Percentiles rank a stretch among this genome's conserved stretches.
Conservation (phyloP, 139 green algal genomes). For the Mychonastes homosphaera region DNA sequence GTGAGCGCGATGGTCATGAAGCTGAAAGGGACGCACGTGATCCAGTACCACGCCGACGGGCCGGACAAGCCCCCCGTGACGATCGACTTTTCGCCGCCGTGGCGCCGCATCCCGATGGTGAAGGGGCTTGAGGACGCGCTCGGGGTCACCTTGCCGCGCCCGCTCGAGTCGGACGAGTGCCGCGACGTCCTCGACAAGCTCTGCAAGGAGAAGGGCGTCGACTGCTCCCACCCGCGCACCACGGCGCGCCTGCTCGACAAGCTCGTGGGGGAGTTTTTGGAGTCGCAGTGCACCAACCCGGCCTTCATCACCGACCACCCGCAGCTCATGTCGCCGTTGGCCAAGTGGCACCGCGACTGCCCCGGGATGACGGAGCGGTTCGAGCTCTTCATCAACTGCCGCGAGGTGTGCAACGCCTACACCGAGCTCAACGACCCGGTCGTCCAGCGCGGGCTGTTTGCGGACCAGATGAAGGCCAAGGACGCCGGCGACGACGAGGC, state of each 20-base stretch:
- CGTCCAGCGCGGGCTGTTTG: constrained; percentile 88
- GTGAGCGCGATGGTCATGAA: constrained; percentile 81
- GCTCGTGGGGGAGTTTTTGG: constrained; percentile 96
- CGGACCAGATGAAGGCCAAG: constrained; percentile 63
- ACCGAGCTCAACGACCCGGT: constrained; percentile 99
- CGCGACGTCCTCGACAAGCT: constrained; percentile 49
- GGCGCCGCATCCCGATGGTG: constrained; percentile 46
- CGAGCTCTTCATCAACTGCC: constrained; percentile 97
- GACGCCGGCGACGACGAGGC: constrained; percentile 90
- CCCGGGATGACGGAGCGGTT: constrained; percentile 95
- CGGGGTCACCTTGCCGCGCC: constrained; percentile 43
- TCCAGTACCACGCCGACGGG: constrained; percentile 90
- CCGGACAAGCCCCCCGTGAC: constrained; percentile 63
- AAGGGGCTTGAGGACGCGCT: constrained; percentile 70
- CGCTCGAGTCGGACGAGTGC: constrained; percentile 62
- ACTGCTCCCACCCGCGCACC: constrained; percentile 79
- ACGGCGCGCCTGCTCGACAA: constrained; percentile 93
- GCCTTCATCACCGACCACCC: constrained; percentile 99
- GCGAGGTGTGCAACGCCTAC: constrained; percentile 97
- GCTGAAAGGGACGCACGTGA: constrained; percentile 86
- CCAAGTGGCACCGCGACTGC: constrained; percentile 85
- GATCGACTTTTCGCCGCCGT: constrained; percentile 97
- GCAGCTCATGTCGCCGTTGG: constrained; percentile 96
- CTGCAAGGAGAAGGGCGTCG: constrained; percentile 59
- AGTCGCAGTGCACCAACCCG: constrained; percentile 87